phyloP scores from a whole-genome alignment of 2,329 filamentous ascomycete genomes.

The Botrytis sinoallii region DNA sequence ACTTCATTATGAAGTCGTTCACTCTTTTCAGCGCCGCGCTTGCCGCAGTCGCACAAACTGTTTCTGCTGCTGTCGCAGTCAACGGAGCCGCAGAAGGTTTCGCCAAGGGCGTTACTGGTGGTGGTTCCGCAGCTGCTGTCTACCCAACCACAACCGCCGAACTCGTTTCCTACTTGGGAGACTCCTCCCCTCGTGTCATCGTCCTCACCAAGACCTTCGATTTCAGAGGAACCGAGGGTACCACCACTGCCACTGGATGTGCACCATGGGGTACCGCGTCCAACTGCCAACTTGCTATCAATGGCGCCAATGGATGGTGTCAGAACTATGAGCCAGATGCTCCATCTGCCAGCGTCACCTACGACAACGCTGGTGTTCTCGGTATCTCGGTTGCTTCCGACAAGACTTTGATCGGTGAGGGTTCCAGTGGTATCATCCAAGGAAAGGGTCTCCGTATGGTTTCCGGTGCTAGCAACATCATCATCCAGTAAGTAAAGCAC shows the following conservation, averaged over 20 bases:
- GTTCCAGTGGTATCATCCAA: slow-evolving; percentile 32
- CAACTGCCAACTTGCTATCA: slow-evolving; percentile 51
- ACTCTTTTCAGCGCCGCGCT: slow-evolving; percentile 16
- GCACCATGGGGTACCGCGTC: slow-evolving; percentile 39
- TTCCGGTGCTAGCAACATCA: slow-evolving; percentile 30
- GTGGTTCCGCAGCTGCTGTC: slow-evolving; percentile 52
- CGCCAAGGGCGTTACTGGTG: slow-evolving; percentile 56
- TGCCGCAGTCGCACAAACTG: slow-evolving; percentile 17
- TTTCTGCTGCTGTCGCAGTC: slow-evolving; percentile 35
- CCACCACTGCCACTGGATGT: slow-evolving; percentile 23
- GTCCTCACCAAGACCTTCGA: slow-evolving; percentile 54
- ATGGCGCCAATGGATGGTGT: slow-evolving; percentile 33
- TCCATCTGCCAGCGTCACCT: slow-evolving; percentile 21
- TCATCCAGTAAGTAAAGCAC: slow-evolving; percentile 25
- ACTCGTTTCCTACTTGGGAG: slow-evolving; percentile 46
- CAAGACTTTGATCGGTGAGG: slow-evolving; percentile 35
- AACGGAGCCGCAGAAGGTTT: slow-evolving; percentile 39
- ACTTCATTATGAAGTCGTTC: slow-evolving; percentile 22
- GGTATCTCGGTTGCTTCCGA: slow-evolving; percentile 33
- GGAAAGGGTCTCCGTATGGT: slow-evolving; percentile 35
- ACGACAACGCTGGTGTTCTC: slow-evolving; percentile 31
- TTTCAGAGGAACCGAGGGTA: slow-evolving; percentile 49
- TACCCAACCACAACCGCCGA: slow-evolving; percentile 53
- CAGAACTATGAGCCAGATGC: neutral
- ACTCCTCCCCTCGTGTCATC: slow-evolving; percentile 43